These are phyloP conservation scores for Aureobasidium sp. DNA, from an alignment of 2,329 filamentous ascomycete genomes.

Conservation along the genomic window DNA sequence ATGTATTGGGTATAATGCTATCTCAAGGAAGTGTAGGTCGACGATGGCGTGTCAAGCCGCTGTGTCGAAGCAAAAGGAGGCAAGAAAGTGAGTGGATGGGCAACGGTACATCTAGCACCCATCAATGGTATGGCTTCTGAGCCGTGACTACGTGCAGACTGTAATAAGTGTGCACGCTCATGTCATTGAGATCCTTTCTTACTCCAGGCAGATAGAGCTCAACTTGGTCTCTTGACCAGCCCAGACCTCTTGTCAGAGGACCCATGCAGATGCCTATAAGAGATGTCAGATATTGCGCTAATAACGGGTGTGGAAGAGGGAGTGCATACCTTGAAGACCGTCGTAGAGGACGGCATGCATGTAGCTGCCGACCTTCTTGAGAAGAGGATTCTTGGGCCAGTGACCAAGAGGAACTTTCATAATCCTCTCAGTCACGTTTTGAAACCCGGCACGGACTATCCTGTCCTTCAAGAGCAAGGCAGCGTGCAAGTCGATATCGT, in stretches of 20 bases:
- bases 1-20: constrained; percentile 11
- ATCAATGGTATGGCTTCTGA: constrained; percentile 8
- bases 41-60: background rate
- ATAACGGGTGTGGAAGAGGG: background rate
- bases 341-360: constrained; percentile 11
- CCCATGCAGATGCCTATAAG: constrained; percentile 8
- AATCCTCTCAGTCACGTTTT: constrained; percentile 18
- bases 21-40: background rate
- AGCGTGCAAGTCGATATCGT: constrained; percentile 15
- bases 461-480: constrained; percentile 14
- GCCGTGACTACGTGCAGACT: constrained; percentile 9
- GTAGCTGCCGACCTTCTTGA: constrained; percentile 10
- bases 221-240: constrained; percentile 36
- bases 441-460: constrained; percentile 20
- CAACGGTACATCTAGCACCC: background rate
- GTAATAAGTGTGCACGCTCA: constrained; percentile 29
- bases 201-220: constrained; percentile 32
- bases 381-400: constrained; percentile 18
- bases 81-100: background rate
- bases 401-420: constrained; percentile 18
- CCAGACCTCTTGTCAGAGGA: constrained; percentile 29
- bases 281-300: background rate
- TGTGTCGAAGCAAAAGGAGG: background rate
- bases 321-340: constrained; percentile 5
- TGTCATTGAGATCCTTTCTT: constrained; percentile 25